These are phyloP conservation scores for Verruconis gallopava DNA, from an alignment of 2,329 filamentous ascomycete genomes.

Conservation along the genomic window DNA sequence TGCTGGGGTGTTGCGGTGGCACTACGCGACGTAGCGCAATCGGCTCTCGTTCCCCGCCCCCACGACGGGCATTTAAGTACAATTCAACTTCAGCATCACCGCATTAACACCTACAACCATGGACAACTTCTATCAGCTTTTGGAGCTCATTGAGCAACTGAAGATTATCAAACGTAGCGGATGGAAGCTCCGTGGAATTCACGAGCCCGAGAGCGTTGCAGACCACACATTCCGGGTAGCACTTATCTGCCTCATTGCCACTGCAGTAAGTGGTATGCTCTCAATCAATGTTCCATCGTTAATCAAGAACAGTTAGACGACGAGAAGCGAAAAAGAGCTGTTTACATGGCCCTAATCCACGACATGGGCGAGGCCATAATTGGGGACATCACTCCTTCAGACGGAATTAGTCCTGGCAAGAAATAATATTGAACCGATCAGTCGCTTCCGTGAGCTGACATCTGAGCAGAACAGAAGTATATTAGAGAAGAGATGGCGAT, in stretches of 20 bases:
- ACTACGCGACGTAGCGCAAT: no score
- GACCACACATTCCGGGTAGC: conserved; percentile 7
- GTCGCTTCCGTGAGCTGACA: no score
- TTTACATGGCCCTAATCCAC: conserved; percentile 5
- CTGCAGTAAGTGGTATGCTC: no score
- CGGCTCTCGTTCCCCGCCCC: no score
- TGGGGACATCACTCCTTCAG: conserved; percentile 8
- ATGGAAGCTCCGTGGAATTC: conserved; percentile 1
- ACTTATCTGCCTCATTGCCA: neutral
- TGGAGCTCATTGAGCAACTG: conserved; percentile 4
- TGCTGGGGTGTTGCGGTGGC: no score
- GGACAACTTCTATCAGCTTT: conserved; percentile 4
- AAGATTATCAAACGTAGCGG: conserved; percentile 5
- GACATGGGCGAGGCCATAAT: conserved; percentile 9
- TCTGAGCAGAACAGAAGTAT: conserved; percentile 6
- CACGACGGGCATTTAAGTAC: no score
- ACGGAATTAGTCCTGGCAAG: conserved; percentile 5
- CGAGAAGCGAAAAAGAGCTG: conserved; percentile 5
- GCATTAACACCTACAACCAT: no score
- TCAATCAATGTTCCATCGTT: no score
- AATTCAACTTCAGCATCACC: no score
- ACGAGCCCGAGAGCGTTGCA: conserved; percentile 8
- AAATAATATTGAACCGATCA: no score
- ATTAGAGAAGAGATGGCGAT: conserved; percentile 1
- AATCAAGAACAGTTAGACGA: conserved; percentile 7